A percentile compares a stretch with the other conserved stretches of the same genome.
Conservation (phyloP, 2,329 filamentous ascomycete genomes). For the Gliomastix tumulicola region DNA sequence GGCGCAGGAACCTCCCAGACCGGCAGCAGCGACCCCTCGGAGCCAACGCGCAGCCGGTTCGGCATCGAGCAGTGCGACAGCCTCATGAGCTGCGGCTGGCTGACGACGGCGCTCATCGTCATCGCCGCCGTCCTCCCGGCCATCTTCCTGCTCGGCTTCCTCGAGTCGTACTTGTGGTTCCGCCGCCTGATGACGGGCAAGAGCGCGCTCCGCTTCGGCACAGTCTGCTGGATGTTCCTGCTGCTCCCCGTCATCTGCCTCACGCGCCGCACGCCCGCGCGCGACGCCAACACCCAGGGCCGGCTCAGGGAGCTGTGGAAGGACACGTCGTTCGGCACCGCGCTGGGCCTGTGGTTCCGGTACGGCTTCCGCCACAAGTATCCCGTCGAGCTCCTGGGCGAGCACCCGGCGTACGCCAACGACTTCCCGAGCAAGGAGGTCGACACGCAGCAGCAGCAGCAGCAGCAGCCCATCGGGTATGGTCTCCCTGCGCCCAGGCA, state of each 20-base stretch:
- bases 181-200: conserved; percentile 20
- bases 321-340: conserved; percentile 5
- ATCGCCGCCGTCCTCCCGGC: conserved; percentile 15
- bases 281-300: conserved; percentile 4
- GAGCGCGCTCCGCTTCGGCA: conserved; percentile 17
- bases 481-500: conserved; percentile 1
- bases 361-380: conserved; percentile 13
- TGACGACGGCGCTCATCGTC: conserved; percentile 13
- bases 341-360: conserved; percentile 12
- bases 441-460: neutral
- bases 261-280: conserved; percentile 19
- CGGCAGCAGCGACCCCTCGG: neutral
- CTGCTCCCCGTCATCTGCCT: conserved; percentile 10
- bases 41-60: no score
- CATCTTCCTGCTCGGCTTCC: conserved; percentile 18
- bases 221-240: conserved; percentile 18
- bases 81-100: conserved; percentile 2
- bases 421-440: no score
- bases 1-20: no score
- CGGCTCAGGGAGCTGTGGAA: conserved; percentile 9
- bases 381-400: conserved; percentile 12
- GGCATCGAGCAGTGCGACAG: no score
- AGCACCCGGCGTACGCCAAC: conserved; percentile 13
- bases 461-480: neutral
- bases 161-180: conserved; percentile 23